Percentiles rank a stretch among this genome's conserved stretches.
phyloP scores from a whole-genome alignment of 441 rosid species.

The Syzygium syzygioides region DNA sequence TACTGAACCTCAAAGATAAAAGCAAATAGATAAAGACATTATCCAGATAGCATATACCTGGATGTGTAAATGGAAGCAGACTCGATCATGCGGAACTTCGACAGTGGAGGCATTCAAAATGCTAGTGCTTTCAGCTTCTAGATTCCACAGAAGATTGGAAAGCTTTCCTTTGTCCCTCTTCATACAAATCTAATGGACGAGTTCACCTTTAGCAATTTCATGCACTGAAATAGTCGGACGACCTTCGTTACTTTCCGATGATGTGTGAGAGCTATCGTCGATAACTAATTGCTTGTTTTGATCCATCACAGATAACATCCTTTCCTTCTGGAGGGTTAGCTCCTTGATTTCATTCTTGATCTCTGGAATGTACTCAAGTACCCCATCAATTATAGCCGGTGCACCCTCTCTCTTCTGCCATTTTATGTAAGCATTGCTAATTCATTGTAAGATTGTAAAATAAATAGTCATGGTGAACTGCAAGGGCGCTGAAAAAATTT shows the following conservation, averaged over 20 bases:
- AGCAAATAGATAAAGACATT: background rate
- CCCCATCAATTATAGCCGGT: conserved; percentile 30
- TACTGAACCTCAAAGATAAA: conserved; percentile 3
- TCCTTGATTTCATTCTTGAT: conserved; percentile 32
- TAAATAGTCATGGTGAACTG: background rate
- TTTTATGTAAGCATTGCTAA: background rate
- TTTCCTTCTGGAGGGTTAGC: conserved; percentile 18
- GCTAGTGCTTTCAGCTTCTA: conserved; percentile 28
- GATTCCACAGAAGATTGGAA: conserved; percentile 21
- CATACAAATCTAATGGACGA: conserved; percentile 15
- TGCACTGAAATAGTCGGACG: conserved; percentile 8
- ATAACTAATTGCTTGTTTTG: background rate
- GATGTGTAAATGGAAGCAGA: conserved; percentile 31
- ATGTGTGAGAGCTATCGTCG: background rate
- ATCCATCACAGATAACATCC: background rate
- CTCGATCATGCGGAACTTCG: conserved; percentile 18
- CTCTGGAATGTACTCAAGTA: conserved; percentile 36
- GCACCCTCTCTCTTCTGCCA: conserved; percentile 38
- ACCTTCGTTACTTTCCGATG: background rate
- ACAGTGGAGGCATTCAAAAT: conserved; percentile 28
- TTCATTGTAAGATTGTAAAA: background rate
- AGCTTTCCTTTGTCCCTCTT: conserved; percentile 6
- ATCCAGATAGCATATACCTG: conserved; percentile 13
- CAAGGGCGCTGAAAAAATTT: rapidly evolving
- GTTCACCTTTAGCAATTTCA: conserved; percentile 14